Conservation (phyloP, 192 early-diverging fungal genomes). For the Backusella mclennaniae region DNA sequence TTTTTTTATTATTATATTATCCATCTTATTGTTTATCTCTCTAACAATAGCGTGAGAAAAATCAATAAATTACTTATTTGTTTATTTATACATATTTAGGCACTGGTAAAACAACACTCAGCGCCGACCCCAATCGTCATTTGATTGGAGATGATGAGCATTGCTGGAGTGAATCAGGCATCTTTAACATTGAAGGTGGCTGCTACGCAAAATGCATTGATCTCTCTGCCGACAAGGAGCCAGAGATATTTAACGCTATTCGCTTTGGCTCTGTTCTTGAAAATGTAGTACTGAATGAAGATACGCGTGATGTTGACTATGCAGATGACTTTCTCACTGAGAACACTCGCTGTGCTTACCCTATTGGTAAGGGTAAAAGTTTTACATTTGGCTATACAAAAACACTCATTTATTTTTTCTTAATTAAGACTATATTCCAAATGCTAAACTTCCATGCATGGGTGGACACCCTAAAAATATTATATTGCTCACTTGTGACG, state of each 20-base stretch:
- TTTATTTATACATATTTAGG: conserved; percentile 8
- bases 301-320: conserved; percentile 79
- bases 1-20: neutral
- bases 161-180: conserved; percentile 92
- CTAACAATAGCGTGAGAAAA: neutral
- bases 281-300: conserved; percentile 83
- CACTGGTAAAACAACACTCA: conserved; percentile 97
- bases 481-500: conserved; percentile 93
- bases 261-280: conserved; percentile 90
- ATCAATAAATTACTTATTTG: neutral
- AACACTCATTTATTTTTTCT: neutral
- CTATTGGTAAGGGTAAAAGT: conserved; percentile 54
- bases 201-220: conserved; percentile 98
- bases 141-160: conserved; percentile 99
- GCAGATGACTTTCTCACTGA: conserved; percentile 78
- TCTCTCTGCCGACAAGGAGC: conserved; percentile 93
- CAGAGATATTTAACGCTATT: conserved; percentile 96
- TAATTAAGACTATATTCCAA: conserved; percentile 76
- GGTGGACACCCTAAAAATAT: conserved; percentile 92
- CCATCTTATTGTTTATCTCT: neutral
- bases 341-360: conserved; percentile 95
- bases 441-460: conserved; percentile 89
- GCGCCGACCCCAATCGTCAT: conserved; percentile 86
- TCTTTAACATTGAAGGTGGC: conserved; percentile 99
- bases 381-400: neutral